phyloP scores from a whole-genome alignment of 2,329 filamentous ascomycete genomes.

The Nectriaceae sp. region DNA sequence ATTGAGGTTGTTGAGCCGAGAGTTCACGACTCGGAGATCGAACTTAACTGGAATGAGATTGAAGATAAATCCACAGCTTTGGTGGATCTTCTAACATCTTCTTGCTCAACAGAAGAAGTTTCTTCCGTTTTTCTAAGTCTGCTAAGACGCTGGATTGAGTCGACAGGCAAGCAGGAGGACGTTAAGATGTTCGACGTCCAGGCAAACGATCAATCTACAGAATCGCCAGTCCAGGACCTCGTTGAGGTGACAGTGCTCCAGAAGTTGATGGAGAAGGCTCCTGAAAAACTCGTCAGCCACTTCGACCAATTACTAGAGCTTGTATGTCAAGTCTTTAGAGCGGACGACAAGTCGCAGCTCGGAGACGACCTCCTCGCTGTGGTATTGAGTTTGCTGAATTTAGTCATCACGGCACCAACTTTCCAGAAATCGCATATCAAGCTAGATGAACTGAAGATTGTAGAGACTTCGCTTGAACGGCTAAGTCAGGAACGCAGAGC shows the following conservation, averaged over 20 bases:
- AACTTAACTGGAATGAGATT: conserved; percentile 46
- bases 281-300: conserved; percentile 63
- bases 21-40: conserved; percentile 12
- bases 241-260: conserved; percentile 64
- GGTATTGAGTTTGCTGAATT: conserved; percentile 61
- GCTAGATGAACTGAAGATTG: conserved; percentile 40
- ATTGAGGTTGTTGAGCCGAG: conserved; percentile 52
- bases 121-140: conserved; percentile 62
- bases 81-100: conserved; percentile 49
- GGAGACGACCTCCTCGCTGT: conserved; percentile 53
- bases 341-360: conserved; percentile 42
- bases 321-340: conserved; percentile 59
- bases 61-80: conserved; percentile 51
- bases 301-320: conserved; percentile 67
- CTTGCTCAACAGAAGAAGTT: conserved; percentile 56
- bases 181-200: conserved; percentile 30
- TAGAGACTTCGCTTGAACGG: conserved; percentile 51
- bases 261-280: conserved; percentile 63
- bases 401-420: conserved; percentile 58
- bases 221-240: conserved; percentile 50
- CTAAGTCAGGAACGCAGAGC: conserved; percentile 40
- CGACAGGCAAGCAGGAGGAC: conserved; percentile 26
- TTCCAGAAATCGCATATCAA: conserved; percentile 54
- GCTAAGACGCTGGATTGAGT: conserved; percentile 58
- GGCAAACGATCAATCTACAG: conserved; percentile 27